Conservation (phyloP, 2,329 filamentous ascomycete species). For the Microthyrium microscopicum region DNA sequence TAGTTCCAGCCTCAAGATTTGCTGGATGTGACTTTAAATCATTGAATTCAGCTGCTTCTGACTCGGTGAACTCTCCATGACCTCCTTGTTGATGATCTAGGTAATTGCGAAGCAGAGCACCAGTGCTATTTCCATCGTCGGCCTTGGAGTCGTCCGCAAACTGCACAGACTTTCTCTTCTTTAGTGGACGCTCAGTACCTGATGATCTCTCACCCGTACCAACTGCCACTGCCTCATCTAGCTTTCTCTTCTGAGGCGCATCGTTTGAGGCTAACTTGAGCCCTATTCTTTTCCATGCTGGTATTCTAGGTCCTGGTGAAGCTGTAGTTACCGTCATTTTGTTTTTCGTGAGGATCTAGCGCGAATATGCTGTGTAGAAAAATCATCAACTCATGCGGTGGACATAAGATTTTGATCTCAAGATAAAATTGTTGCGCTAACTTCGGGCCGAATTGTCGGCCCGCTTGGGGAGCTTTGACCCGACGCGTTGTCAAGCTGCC, state of each 20-base stretch:
- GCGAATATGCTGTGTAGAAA: too few species aligned
- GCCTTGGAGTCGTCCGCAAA: conserved; percentile 48
- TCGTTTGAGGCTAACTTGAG: conserved; percentile 28
- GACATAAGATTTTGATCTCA: too few species aligned
- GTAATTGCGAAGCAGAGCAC: conserved; percentile 29
- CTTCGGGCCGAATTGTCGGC: too few species aligned
- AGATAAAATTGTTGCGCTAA: too few species aligned
- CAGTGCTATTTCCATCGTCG: conserved; percentile 37
- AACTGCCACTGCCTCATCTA: not conserved
- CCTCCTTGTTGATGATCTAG: conserved; percentile 14
- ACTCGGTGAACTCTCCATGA: conserved; percentile 5
- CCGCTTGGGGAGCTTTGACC: too few species aligned
- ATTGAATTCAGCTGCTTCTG: conserved; percentile 12
- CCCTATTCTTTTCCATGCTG: conserved; percentile 44
- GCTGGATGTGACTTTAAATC: conserved; percentile 14
- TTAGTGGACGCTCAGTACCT: conserved; percentile 5
- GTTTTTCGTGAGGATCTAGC: too few species aligned
- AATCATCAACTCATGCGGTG: too few species aligned
- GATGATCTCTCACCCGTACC: not conserved
- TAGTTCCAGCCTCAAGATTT: conserved; percentile 8
- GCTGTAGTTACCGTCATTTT: too few species aligned
- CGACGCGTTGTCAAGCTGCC: too few species aligned
- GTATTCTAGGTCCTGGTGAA: too few species aligned
- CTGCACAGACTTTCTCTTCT: conserved; percentile 40
- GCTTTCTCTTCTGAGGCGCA: not conserved